Base-by-base conservation (phyloP, 2,329 filamentous ascomycete species). In the Pestalotiopsis sp. region DNA sequence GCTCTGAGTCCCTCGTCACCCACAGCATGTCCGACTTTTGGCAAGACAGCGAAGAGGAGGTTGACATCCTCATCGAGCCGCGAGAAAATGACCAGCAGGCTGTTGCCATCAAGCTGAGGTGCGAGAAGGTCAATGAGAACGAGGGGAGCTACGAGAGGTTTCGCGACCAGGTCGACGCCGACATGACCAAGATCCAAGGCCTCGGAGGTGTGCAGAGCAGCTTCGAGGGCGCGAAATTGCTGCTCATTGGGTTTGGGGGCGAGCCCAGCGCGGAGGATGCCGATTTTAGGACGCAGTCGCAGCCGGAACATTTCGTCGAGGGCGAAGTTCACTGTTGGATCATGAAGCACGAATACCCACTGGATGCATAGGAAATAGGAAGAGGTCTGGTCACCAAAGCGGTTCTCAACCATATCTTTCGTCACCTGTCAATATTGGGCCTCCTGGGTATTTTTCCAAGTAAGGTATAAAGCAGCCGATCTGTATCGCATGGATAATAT, bases 61-160 rank as follows among this genome's bases (percentile, higher is more conserved):
- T 64, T 11, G 61, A 64, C 61, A 49, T 64, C 20, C 17, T 64
- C n/a, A 11, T 64, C n/a, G 61, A 64, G 61, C 61, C 61, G 23
- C 36, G 41, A 14, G 61, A 64, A 7, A 20, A 39, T 0, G 17
- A 31, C 12, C 38, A 27, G 39, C 9, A 11, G 11, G 39, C 38
- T 17, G 49, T 64, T 27, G 61, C 61, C 20, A 45, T 64, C 39
- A 45, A 25, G 39, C 38, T 64, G 39, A 20, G 36, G 39, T 64
- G 61, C 25, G 61, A 64, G 20, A 64, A 64, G 7, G 61, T 64
- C 17, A 49, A 39, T 5, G 61, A 64, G 61, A 64, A 64, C 3
- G 61, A 64, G 39, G 61, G 61, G 5, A 64, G 61, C 39, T 64
- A 45, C 14, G 61, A 64, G 61, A 64, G 61, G 61, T 64, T 64